Evolutionary conservation across 2,329 filamentous ascomycete species (phyloP), one percentile per base, ranked within the genome.

Genomic region (Sarocladium oryzae): DNA sequence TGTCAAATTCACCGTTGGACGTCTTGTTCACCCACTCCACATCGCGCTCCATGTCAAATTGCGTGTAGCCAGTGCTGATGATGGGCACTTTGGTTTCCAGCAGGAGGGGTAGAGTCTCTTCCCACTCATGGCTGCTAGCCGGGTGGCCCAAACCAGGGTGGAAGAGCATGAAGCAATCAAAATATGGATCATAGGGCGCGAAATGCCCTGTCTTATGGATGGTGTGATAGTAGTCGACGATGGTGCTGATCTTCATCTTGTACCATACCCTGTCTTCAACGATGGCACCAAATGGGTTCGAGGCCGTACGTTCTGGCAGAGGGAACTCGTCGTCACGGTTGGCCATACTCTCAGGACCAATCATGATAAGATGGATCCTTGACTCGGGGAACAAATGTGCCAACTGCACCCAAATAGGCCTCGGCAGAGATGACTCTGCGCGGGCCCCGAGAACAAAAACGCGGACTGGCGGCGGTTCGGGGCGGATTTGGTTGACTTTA

Each of bases 151-250:
- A 79, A 8, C 95, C 95, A 0, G 95, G 95, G 63, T 99, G 95
- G 77, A 97, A 99, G 49, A 96, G 79, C 62, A 99, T 84, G 64
- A 99, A 96, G 68, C 88, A 93, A 74, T 99, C 93, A 67, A 99
- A 96, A 72, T 99, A 99, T 1, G 93, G 93, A 65, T 99, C 93
- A 65, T 95, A 96, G 0, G 95, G 93, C 53, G 88, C 83, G 72
- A 97, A 99, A 64, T 91, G 81, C 45, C 89, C 86, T 0, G 92
- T 88, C 65, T 90, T 83, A 72, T 99, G 92, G 59, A 99, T 81
- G 2, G 89, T 97, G 69, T 99, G 92, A 73, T 95, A 99, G 72
- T 99, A 96, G 60, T 99, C 93, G 49, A 97, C 92, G 62, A 91
- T 96, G 1, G 95, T 99, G 66, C 86, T 93, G 63, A 99, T 95